Base-by-base conservation (phyloP, 2,329 filamentous ascomycete genomes). In the Stemphylium beticola region DNA sequence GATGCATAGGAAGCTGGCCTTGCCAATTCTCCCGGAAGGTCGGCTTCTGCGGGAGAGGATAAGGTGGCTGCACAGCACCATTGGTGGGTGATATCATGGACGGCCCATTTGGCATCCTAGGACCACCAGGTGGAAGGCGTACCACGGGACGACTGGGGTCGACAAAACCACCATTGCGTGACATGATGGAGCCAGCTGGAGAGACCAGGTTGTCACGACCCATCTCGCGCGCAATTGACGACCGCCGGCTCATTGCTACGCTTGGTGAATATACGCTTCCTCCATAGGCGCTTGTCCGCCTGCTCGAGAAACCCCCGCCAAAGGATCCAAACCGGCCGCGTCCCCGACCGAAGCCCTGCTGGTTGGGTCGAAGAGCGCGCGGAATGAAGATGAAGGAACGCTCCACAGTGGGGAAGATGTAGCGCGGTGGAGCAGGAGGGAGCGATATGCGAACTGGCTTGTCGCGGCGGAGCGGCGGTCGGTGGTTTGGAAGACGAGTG, bases 341-440 rank as follows among this genome's bases (percentile, higher is more conserved):
- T 47, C 83, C 83, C 50, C 85, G 82, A 38, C 81, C 82, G 62
- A 88, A 85, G 26, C 87, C 85, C 78, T 96, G 91, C 74, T 96
- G 92, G 73, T 96, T 97, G 12, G 95, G 95, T 64, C 95, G 87
- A 79, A 97, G 84, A 10, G 93, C 93, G 63, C 95, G 85, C 11
- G 95, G 95, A 57, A 99, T 99, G 77, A 99, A 99, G 67, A 97
- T 96, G 75, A 99, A 99, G 0, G 95, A 98, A 61, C 95, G 84
- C 67, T 97, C 93, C 41, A 85, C 82, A 2, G 92, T 90, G 5
- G 95, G 95, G 76, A 95, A 96, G 57, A 97, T 93, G 75, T 97
- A 97, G 59, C 90, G 87, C 32, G 92, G 90, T 11, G 86, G 81
- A 60, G 90, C 84, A 24, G 89, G 83, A 2, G 95, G 93, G 37